A percentile compares a stretch with the other conserved stretches of the same genome.
Evolutionary conservation across 441 rosid species (phyloP).

Genomic region (Syzygium syzygioides): DNA sequence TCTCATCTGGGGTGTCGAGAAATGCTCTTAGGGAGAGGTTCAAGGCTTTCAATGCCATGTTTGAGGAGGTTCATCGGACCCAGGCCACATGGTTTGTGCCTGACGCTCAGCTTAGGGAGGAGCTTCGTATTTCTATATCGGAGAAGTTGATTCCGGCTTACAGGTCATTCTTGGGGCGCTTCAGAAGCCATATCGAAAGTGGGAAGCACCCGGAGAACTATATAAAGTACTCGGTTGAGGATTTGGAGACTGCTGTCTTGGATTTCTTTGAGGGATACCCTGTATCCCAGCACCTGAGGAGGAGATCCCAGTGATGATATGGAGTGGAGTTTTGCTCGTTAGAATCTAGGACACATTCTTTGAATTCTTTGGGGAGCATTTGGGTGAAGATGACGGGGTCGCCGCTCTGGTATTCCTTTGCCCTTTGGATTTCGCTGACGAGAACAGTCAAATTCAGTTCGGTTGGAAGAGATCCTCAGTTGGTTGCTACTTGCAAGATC

Average conservation of each 20-base stretch:
- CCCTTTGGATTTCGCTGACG: slow-evolving; percentile 15
- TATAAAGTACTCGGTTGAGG: slow-evolving; percentile 79
- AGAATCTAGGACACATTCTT: slow-evolving; percentile 16
- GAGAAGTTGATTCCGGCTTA: slow-evolving; percentile 69
- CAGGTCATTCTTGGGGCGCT: slow-evolving; percentile 74
- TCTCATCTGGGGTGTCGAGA: slow-evolving; percentile 83
- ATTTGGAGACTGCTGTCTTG: slow-evolving; percentile 69
- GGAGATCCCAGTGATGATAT: slow-evolving; percentile 58
- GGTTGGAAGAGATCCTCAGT: neutral
- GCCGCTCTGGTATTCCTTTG: slow-evolving; percentile 15
- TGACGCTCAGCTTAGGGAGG: slow-evolving; percentile 61
- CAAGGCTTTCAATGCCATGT: slow-evolving; percentile 56
- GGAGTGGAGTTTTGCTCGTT: slow-evolving; percentile 21
- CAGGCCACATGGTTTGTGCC: slow-evolving; percentile 60
- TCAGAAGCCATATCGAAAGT: slow-evolving; percentile 87
- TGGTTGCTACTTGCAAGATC: slow-evolving; percentile 2
- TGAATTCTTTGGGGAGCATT: slow-evolving; percentile 31
- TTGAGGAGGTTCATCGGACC: slow-evolving; percentile 59
- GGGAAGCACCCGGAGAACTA: slow-evolving; percentile 93
- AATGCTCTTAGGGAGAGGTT: slow-evolving; percentile 61
- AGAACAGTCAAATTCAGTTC: neutral
- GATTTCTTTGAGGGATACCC: slow-evolving; percentile 90
- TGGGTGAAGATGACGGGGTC: slow-evolving; percentile 29
- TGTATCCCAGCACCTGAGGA: slow-evolving; percentile 65
- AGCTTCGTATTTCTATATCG: slow-evolving; percentile 54